Evolutionary conservation across 768 basidiomycete species (phyloP).

Genomic region (Lactarius vividus): DNA sequence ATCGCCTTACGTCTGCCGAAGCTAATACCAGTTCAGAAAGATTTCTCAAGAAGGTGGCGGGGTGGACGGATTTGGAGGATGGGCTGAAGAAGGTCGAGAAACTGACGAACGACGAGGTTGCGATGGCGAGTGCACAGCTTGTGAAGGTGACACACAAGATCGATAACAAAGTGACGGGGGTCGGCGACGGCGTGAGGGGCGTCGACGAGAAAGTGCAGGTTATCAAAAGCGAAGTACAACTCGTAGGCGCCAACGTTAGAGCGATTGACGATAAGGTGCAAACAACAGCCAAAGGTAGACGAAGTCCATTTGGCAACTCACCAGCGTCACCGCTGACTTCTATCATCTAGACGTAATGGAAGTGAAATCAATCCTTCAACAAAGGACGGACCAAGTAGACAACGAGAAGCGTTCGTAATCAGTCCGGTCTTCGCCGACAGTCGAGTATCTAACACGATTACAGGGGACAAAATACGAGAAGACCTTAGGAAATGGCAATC

Average conservation of each 20-base stretch:
- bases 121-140: background rate
- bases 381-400: background rate
- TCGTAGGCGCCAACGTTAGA: background rate
- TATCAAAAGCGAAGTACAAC: background rate
- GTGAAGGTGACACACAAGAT: background rate
- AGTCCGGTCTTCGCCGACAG: background rate
- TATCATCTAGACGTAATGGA: background rate
- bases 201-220: no score
- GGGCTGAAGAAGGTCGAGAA: background rate
- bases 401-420: background rate
- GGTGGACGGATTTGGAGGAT: background rate
- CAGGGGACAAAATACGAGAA: background rate
- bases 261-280: background rate
- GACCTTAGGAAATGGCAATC: background rate
- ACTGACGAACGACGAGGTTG: background rate
- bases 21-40: background rate
- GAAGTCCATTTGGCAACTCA: background rate
- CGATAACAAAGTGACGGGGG: background rate
- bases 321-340: background rate
- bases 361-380: no score
- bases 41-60: background rate
- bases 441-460: background rate
- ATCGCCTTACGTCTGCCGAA: background rate
- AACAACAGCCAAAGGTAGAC: background rate
- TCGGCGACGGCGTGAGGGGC: background rate